Evolutionary conservation across 208 protist species (phyloP), one percentile per base, ranked within the genome.

Genomic region (Angomonas ambiguus): DNA sequence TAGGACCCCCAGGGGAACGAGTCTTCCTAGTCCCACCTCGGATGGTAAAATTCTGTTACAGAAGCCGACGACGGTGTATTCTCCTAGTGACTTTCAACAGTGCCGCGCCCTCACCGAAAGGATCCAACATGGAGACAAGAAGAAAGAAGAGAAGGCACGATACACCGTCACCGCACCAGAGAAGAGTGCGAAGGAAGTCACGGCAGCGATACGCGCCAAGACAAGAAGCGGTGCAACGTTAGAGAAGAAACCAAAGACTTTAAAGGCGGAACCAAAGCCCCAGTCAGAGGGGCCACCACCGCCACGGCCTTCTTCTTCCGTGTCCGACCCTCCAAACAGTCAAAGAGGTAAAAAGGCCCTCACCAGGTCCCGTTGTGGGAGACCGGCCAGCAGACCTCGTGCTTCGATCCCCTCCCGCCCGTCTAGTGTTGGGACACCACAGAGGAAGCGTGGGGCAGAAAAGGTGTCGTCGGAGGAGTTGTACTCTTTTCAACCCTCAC

Each of bases 401-500:
- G 8, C 8, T 41, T 5, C 35, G 8, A 13, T 13, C 35, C 13
- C 35, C 35, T 41, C 35, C 35, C 8, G 13, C 35, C 8, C 35
- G 8, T 41, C 35, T 13, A 18, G 13, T 13, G 35, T 27, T 27
- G 33, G 11, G 24, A 2, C 31, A 27, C 51, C 33, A 2, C 13
- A 24, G 51, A 11, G 31, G 51, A 8, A 2, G 20, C 51, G 51
- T 2, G 11, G 13, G 13, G 56, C 56, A 18, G 30, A 62, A n/a
- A 35, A 27, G 30, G 22, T 20, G 30, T n/a, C 10, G 59, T 41
- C 61, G 22, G 64, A 51, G 25, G 69, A 75, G 41, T 16, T 65
- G 27, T 85, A 65, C 51, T 74, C 75, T 1, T 83, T 87, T 22
- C 35, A 38, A 20, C 76, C 80, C 25, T 63, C 51, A 0, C 68